These are phyloP conservation scores for Pelargonium cotyledonis DNA, from an alignment of 441 rosid species.

Conservation along the genomic window DNA sequence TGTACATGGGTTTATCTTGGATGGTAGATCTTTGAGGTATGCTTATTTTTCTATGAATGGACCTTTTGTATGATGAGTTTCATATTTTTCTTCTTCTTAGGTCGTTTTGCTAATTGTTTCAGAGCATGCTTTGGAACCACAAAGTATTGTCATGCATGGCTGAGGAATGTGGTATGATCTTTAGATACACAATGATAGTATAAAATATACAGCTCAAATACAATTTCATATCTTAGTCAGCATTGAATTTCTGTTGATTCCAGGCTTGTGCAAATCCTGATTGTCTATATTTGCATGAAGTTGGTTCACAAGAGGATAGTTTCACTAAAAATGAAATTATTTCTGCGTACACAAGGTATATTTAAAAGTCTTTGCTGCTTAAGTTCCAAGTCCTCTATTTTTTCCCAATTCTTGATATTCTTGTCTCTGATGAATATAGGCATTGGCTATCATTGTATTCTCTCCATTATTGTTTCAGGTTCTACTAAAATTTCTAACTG, in stretches of 20 bases:
- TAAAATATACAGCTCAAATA: background rate
- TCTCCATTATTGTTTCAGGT: background rate
- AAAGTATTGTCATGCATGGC: slow-evolving; percentile 74
- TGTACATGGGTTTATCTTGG: slow-evolving; percentile 48
- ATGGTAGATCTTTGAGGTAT: slow-evolving; percentile 53
- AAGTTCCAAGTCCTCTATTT: background rate
- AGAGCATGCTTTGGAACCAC: slow-evolving; percentile 75
- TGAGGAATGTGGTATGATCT: slow-evolving; percentile 44
- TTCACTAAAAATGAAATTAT: slow-evolving; percentile 83
- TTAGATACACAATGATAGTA: background rate
- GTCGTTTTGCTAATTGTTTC: slow-evolving; percentile 12
- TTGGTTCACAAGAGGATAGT: slow-evolving; percentile 87
- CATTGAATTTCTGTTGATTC: slow-evolving; percentile 21
- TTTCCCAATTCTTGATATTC: background rate
- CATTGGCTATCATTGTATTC: background rate
- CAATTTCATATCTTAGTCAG: slow-evolving; percentile 5
- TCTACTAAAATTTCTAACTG: background rate
- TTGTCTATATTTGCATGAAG: slow-evolving; percentile 82
- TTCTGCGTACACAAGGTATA: slow-evolving; percentile 67
- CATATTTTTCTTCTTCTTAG: slow-evolving; percentile 12
- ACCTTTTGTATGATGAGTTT: background rate
- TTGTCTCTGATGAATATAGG: background rate
- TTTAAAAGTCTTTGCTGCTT: background rate
- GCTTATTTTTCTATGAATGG: slow-evolving; percentile 7
- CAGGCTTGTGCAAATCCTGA: slow-evolving; percentile 89